A percentile compares a stretch with the other conserved stretches of the same genome.
These are phyloP conservation scores for Arthrobotrys entomopaga DNA, from an alignment of 2,329 filamentous ascomycete genomes.

Conservation along the genomic window DNA sequence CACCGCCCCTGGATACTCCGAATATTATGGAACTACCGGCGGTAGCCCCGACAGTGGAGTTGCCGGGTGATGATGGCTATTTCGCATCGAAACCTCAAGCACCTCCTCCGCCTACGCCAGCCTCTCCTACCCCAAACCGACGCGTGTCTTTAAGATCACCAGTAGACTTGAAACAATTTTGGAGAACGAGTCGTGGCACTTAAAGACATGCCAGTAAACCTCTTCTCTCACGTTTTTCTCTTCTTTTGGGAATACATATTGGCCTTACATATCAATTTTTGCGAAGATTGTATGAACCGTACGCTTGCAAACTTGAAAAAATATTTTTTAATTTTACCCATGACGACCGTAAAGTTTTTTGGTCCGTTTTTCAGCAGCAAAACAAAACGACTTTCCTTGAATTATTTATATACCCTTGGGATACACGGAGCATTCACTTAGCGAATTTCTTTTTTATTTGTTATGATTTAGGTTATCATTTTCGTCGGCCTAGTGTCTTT, in stretches of 20 bases:
- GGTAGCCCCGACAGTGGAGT: slow-evolving; percentile 22
- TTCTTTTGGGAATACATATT: slow-evolving; percentile 6
- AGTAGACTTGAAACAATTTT: slow-evolving; percentile 21
- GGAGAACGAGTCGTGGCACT: slow-evolving; percentile 24
- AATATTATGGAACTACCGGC: slow-evolving; percentile 35
- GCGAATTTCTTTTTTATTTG: slow-evolving; percentile 31
- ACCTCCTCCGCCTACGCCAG: slow-evolving; percentile 22
- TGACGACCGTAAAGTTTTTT: slow-evolving; percentile 3
- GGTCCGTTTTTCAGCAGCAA: slow-evolving; percentile 17
- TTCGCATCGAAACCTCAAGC: slow-evolving; percentile 33
- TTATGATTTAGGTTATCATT: slow-evolving; percentile 9
- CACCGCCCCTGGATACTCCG: slow-evolving; percentile 7
- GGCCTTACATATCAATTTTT: slow-evolving; percentile 23
- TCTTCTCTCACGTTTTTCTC: not conserved
- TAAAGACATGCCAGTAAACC: not conserved
- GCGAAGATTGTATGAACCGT: slow-evolving; percentile 7
- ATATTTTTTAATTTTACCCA: slow-evolving; percentile 13
- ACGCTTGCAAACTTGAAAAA: slow-evolving; percentile 5
- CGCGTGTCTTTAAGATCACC: slow-evolving; percentile 16
- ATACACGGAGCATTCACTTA: slow-evolving; percentile 56
- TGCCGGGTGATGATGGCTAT: slow-evolving; percentile 45
- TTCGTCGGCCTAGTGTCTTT: not conserved
- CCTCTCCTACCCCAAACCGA: slow-evolving; percentile 22
- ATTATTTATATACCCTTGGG: slow-evolving; percentile 51
- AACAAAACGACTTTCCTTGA: slow-evolving; percentile 49